These are phyloP conservation scores for Lactarius pseudohatsudake DNA, from an alignment of 768 basidiomycete genomes.

Conservation along the genomic window DNA sequence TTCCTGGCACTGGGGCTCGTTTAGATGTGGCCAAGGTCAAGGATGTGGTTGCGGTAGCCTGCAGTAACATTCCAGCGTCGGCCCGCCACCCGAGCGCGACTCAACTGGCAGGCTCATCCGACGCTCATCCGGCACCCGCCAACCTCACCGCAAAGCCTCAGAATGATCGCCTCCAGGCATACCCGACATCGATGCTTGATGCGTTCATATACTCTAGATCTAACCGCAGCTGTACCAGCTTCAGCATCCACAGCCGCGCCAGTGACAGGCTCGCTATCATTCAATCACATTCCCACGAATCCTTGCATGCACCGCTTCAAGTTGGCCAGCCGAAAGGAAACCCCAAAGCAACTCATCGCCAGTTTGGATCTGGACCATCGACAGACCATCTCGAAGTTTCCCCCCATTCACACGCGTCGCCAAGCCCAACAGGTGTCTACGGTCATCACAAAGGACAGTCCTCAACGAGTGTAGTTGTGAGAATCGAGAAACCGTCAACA, in stretches of 20 bases:
- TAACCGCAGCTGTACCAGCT: not conserved
- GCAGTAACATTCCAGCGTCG: not conserved
- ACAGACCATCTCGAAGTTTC: not conserved
- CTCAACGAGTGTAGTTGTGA: not conserved
- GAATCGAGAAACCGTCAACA: conserved; percentile 1
- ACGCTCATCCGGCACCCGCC: not conserved
- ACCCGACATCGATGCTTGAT: not conserved
- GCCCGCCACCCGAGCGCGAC: not conserved
- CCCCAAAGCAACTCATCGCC: not conserved
- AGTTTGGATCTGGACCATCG: conserved; percentile 6
- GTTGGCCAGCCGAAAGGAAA: not conserved
- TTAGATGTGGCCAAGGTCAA: not conserved
- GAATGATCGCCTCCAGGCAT: not conserved
- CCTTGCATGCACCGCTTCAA: not conserved
- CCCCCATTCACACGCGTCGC: not conserved
- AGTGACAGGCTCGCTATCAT: not conserved
- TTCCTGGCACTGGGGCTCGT: not conserved
- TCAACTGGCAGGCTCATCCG: not conserved
- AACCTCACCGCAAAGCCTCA: not conserved
- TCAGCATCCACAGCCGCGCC: conserved; percentile 1
- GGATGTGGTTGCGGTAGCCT: not conserved
- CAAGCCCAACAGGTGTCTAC: not conserved
- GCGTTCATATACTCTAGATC: not conserved
- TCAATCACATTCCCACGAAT: not conserved
- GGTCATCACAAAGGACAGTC: not conserved